Evolutionary conservation across 345 rosid species (phyloP), one percentile per base, ranked within the genome.

Genomic region (Trapa bicornis): DNA sequence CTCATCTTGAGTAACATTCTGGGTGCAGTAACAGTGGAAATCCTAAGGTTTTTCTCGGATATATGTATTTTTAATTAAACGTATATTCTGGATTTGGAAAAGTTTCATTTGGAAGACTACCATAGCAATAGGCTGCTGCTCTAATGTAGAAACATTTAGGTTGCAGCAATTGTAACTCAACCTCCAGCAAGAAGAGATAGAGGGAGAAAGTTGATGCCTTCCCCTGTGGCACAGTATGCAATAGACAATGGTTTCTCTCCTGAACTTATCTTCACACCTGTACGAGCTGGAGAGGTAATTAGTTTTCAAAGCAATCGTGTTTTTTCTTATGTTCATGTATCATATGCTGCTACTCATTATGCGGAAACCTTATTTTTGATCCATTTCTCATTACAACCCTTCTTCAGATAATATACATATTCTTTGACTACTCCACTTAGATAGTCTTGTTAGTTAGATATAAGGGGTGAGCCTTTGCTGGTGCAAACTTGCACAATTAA

Each of bases 181-280:
- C 29, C 29, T 22, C 29, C 29, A 22, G 29, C 29, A 22, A 22
- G 29, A 22, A 22, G 29, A 22, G 29, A 22, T 22, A 22, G 29
- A 22, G 29, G 29, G 29, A 22, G 29, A 22, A 22, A 22, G 29
- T 73, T 86, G 50, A 70, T 82, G 86, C 96, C 92, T 65, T 91
- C 95, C 12, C 95, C 86, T 0, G 96, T 91, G 67, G 97, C 97
- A 3, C 85, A 86, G 75, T 76, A 80, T 74, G 97, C 98, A 58
- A 80, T 88, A 15, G 86, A 90, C 11, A 87, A 82, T 74, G 95
- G 96, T 71, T 88, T 94, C 75, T 75, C 89, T 38, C 75, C 85
- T 66, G 83, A 91, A 58, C 95, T 86, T 52, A 91, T 94, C 75
- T 81, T 94, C 76, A 81, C 92, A 12, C 96, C 99, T 29, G 89